Conservation (phyloP, 495 filamentous ascomycete species). For the Neurospora discreta region DNA sequence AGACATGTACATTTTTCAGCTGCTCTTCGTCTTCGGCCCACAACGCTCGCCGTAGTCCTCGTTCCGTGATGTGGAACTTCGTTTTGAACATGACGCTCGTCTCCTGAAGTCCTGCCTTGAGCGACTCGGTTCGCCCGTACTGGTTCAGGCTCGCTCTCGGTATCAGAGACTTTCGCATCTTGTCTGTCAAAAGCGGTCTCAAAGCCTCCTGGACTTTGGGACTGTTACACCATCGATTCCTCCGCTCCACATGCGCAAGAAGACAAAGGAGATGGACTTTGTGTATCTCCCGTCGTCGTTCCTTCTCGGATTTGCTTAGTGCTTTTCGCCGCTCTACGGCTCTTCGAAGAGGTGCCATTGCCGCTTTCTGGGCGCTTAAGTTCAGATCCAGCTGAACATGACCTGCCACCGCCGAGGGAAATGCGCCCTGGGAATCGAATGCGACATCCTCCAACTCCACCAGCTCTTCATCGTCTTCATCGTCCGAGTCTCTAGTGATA, state of each 20-base stretch:
- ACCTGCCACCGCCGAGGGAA: slow-evolving; percentile 13
- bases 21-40: slow-evolving; percentile 59
- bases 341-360: slow-evolving; percentile 20
- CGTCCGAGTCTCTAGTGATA: slow-evolving; percentile 15
- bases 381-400: slow-evolving; percentile 50
- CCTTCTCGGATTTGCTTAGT: slow-evolving; percentile 59
- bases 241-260: slow-evolving; percentile 56
- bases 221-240: slow-evolving; percentile 89
- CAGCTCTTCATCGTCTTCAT: slow-evolving; percentile 23
- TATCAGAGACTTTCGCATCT: slow-evolving; percentile 50
- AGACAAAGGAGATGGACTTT: slow-evolving; percentile 80
- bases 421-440: slow-evolving; percentile 11
- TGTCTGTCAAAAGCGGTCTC: slow-evolving; percentile 47
- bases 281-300: slow-evolving; percentile 62
- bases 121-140: slow-evolving; percentile 56
- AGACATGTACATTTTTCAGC: slow-evolving; percentile 38
- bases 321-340: slow-evolving; percentile 43
- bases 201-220: slow-evolving; percentile 48
- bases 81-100: slow-evolving; percentile 53
- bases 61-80: slow-evolving; percentile 56
- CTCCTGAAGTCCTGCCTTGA: slow-evolving; percentile 67
- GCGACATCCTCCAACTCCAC: slow-evolving; percentile 26
- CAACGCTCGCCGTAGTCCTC: slow-evolving; percentile 56
- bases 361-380: slow-evolving; percentile 29
- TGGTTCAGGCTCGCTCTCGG: slow-evolving; percentile 54